Evolutionary conservation across 208 protist species (phyloP).

Genomic region (Crithidia bombi): DNA sequence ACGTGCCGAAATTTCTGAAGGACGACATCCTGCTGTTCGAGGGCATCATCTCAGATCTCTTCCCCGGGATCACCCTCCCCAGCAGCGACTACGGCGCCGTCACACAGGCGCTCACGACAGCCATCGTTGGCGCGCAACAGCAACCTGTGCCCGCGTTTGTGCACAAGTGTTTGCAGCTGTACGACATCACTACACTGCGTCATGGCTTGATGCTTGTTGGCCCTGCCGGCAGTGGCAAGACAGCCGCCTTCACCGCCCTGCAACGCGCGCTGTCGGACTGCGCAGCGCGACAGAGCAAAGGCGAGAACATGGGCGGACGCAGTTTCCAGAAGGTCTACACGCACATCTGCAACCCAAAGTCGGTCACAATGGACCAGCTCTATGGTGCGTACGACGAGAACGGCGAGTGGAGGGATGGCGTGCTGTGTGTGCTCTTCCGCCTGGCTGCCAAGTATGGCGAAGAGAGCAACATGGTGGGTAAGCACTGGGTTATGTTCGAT

Average conservation of each 20-base stretch:
- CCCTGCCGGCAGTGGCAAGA: slow-evolving; percentile 96
- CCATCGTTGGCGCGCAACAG: slow-evolving; percentile 68
- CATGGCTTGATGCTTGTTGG: slow-evolving; percentile 99
- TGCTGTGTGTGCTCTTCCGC: slow-evolving; percentile 96
- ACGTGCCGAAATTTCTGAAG: slow-evolving; percentile 98
- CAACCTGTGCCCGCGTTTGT: slow-evolving; percentile 94
- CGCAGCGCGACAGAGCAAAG: slow-evolving; percentile 69
- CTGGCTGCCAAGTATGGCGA: slow-evolving; percentile 88
- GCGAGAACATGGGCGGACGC: slow-evolving; percentile 66
- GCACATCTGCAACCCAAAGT: slow-evolving; percentile 97
- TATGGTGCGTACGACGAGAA: slow-evolving; percentile 97
- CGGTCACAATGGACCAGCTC: slow-evolving; percentile 98
- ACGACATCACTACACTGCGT: slow-evolving; percentile 98
- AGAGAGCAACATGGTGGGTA: slow-evolving; percentile 82
- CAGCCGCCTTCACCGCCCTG: slow-evolving; percentile 88
- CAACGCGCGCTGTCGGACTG: slow-evolving; percentile 85
- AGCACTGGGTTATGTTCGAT: slow-evolving; percentile 98
- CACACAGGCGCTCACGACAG: slow-evolving; percentile 74
- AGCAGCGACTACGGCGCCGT: slow-evolving; percentile 95
- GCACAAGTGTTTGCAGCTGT: slow-evolving; percentile 98
- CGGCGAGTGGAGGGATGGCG: slow-evolving; percentile 97
- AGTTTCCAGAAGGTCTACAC: slow-evolving; percentile 92
- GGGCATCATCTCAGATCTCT: slow-evolving; percentile 98
- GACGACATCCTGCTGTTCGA: slow-evolving; percentile 95
- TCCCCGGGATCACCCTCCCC: slow-evolving; percentile 94